Evolutionary conservation across 768 basidiomycete genomes (phyloP).

Genomic region (Lyophyllum semitale): DNA sequence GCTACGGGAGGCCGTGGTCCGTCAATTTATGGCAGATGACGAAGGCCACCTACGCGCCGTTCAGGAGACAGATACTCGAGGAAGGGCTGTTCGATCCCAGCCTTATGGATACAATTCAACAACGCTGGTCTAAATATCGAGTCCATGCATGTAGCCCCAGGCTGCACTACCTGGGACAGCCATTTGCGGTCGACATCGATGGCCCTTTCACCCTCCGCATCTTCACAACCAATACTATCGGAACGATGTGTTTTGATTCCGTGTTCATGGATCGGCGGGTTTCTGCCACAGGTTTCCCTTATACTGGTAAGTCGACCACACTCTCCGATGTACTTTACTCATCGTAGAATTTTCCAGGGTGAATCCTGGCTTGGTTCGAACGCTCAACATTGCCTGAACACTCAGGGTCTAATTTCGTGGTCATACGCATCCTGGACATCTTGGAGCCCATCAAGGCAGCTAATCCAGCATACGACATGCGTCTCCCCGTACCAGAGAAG

Average conservation of each 20-base stretch:
- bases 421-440: slow-evolving; percentile 26
- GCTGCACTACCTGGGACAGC: slow-evolving; percentile 4
- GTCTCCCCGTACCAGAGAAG: background rate
- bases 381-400: background rate
- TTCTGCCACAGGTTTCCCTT: background rate
- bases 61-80: background rate
- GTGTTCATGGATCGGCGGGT: background rate
- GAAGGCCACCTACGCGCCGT: background rate
- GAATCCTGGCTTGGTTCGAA: background rate
- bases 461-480: slow-evolving; percentile 12
- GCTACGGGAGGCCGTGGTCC: background rate
- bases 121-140: background rate
- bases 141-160: background rate
- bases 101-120: too few relatives aligned
- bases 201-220: background rate
- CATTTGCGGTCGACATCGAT: background rate
- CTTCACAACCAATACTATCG: background rate
- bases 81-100: background rate
- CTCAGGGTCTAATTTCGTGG: background rate
- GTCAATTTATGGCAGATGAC: background rate
- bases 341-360: background rate
- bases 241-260: background rate
- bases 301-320: background rate
- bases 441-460: slow-evolving; percentile 10
- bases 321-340: background rate